These are phyloP conservation scores for Lichtheimia hyalospora DNA, from an alignment of 371 early-diverging fungal species.

Conservation along the genomic window DNA sequence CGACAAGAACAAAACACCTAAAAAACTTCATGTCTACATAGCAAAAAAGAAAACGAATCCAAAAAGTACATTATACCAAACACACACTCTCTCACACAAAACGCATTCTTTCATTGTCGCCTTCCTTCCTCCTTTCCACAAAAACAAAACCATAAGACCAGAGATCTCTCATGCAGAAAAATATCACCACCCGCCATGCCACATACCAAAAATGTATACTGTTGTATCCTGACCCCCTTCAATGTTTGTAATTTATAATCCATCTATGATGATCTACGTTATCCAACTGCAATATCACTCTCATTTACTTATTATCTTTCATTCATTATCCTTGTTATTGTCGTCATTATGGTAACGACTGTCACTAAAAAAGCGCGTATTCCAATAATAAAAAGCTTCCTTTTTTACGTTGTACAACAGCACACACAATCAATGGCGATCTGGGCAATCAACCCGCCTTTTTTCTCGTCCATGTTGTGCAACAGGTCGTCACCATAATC, in stretches of 20 bases:
- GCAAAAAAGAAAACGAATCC: not conserved
- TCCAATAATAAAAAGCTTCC: not conserved
- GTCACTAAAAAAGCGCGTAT: not conserved
- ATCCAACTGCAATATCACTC: not conserved
- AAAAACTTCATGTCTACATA: not conserved
- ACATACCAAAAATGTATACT: not conserved
- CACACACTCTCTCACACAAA: not conserved
- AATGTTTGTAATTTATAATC: not conserved
- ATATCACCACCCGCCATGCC: too few relatives aligned
- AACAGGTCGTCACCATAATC: not conserved
- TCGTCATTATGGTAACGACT: too few relatives aligned
- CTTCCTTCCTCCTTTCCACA: not conserved
- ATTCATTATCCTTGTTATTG: too few relatives aligned
- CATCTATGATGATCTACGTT: not conserved
- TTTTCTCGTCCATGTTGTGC: too few relatives aligned
- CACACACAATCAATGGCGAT: slow-evolving; percentile 1
- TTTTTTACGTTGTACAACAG: not conserved
- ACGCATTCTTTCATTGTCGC: not conserved
- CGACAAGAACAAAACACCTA: slow-evolving; percentile 1
- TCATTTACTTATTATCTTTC: too few relatives aligned
- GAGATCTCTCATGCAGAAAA: too few relatives aligned
- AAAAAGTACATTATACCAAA: not conserved
- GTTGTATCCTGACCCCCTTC: not conserved
- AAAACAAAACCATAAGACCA: too few relatives aligned
- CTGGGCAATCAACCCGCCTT: not conserved